Percentiles rank a stretch among this genome's conserved stretches.
These are phyloP conservation scores for Orbilia ellipsospora DNA, from an alignment of 2,329 filamentous ascomycete genomes.

Conservation along the genomic window DNA sequence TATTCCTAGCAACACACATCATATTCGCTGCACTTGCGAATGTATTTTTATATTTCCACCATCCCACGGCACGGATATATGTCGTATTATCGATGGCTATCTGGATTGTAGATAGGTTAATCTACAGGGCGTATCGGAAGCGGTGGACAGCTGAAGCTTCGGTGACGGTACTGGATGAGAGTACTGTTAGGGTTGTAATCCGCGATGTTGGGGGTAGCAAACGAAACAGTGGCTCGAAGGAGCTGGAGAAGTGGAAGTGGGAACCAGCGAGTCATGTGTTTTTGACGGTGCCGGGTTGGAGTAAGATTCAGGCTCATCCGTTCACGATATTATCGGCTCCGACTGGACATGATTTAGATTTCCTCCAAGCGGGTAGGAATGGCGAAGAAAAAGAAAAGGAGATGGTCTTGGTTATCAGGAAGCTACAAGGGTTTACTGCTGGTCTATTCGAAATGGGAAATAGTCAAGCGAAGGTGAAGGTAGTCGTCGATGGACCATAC, in stretches of 20 bases:
- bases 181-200: constrained; percentile 25
- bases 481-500: constrained; percentile 74
- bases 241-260: constrained; percentile 63
- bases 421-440: constrained; percentile 70
- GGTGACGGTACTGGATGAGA: constrained; percentile 34
- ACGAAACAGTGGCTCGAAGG: neutral
- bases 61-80: constrained; percentile 67
- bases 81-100: constrained; percentile 68
- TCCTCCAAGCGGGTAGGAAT: neutral
- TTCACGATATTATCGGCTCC: constrained; percentile 75
- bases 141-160: constrained; percentile 25
- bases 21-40: constrained; percentile 69
- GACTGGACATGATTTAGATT: constrained; percentile 60
- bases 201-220: constrained; percentile 17
- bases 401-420: constrained; percentile 69
- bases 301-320: constrained; percentile 71
- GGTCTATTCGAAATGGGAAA: constrained; percentile 29
- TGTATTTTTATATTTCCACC: constrained; percentile 71
- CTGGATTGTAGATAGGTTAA: constrained; percentile 69
- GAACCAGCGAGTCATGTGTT: constrained; percentile 73
- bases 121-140: constrained; percentile 62
- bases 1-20: constrained; percentile 72
- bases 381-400: constrained; percentile 21
- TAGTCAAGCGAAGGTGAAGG: constrained; percentile 60
- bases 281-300: constrained; percentile 70